Evolutionary conservation across 2,329 filamentous ascomycete genomes (phyloP).

Genomic region (Incumbomyces delicatus): DNA sequence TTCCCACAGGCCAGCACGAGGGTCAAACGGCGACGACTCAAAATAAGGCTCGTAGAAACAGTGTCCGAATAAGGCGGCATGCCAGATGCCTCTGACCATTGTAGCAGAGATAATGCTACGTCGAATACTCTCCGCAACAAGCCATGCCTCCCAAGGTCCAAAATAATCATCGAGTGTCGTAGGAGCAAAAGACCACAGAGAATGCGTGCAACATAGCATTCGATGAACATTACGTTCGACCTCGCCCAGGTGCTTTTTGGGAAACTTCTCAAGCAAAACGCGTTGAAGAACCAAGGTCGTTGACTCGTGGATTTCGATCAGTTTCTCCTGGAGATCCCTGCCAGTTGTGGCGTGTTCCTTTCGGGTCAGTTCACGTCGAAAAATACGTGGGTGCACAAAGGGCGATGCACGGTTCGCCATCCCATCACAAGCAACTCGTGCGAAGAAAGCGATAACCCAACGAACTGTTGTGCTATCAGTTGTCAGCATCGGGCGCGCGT

Average conservation of each 20-base stretch:
- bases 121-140: slow-evolving; percentile 14
- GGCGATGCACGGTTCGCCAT: slow-evolving; percentile 9
- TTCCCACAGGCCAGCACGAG: slow-evolving; percentile 17
- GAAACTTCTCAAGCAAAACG: slow-evolving; percentile 4
- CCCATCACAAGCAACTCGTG: slow-evolving; percentile 8
- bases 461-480: not conserved
- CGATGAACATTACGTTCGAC: slow-evolving; percentile 5
- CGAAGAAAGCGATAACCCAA: slow-evolving; percentile 2
- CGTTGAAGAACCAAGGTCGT: slow-evolving; percentile 9
- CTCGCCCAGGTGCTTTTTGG: not conserved
- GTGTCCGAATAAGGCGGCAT: slow-evolving; percentile 10
- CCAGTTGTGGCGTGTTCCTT: not conserved
- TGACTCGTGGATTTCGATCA: slow-evolving; percentile 11
- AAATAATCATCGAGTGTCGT: slow-evolving; percentile 8
- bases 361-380: not conserved
- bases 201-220: slow-evolving; percentile 9
- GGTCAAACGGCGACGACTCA: slow-evolving; percentile 16
- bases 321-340: not conserved
- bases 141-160: slow-evolving; percentile 16
- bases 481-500: slow-evolving; percentile 1
- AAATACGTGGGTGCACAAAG: slow-evolving; percentile 13
- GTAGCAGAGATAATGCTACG: slow-evolving; percentile 12
- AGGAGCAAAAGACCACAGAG: slow-evolving; percentile 10
- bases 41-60: slow-evolving; percentile 15
- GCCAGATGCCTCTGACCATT: slow-evolving; percentile 11